Evolutionary conservation across 2,329 filamentous ascomycete genomes (phyloP), one percentile per base, ranked within the genome.

Genomic region (Orbilia quercus): DNA sequence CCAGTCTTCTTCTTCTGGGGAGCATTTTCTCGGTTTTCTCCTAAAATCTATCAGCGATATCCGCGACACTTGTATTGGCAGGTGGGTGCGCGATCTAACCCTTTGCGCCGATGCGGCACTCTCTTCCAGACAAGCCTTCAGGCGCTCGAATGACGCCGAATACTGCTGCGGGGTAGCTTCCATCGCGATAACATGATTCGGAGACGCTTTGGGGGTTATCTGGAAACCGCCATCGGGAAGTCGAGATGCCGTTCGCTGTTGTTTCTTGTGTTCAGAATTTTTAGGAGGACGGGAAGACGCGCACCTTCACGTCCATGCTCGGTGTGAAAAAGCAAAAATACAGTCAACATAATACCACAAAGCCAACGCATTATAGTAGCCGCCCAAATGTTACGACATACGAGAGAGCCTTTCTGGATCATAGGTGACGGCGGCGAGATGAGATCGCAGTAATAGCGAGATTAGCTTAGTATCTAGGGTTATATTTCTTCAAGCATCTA

Each of bases 231-330:
- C 45, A 31, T 51, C 45, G 31, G 16, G 45, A 42, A 50, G 23
- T 40, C 40, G 16, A 16, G 14, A 36, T 31, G 48, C 18, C 34
- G 11, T 12, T 34, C 5, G 42, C 23, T 34, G 23, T 22, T 31
- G 44, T 6, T 48, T 40, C 12, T 6, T n/a, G 40, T 40, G n/a
- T 16, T 47, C n/a, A 2, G 57, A 62, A 51, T 4, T 16, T 64
- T 54, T 64, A n/a, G n/a, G n/a, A n/a, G n/a, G n/a, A n/a, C 45
- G 59, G 59, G 47, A 64, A 44, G 59, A 64, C 59, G 59, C 59
- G 59, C 47, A 51, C 14, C n/a, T 63, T 63, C 58, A 36, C 58
- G 25, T 50, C 22, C 31, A 40, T 31, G 7, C n/a, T n/a, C 58
- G 36, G 22, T 44, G 7, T 16, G 3, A 63, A 48, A 63, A 63